phyloP scores from a whole-genome alignment of 2,329 filamentous ascomycete species.

The Exophiala aquamarina region DNA sequence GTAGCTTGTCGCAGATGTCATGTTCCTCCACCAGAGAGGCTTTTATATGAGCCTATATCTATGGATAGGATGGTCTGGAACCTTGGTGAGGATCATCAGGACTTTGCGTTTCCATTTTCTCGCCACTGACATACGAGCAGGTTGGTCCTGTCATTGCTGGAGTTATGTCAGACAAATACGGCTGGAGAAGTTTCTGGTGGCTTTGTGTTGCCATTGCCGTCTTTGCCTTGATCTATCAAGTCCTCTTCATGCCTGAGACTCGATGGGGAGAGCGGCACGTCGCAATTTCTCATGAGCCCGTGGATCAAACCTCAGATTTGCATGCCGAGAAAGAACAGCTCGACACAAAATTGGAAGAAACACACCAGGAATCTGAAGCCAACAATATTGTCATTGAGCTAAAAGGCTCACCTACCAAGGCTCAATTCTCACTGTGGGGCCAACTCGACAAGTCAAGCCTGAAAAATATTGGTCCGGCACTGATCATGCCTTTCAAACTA shows the following conservation, averaged over 20 bases:
- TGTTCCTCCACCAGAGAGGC: slow-evolving; percentile 46
- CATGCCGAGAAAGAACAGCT: background rate
- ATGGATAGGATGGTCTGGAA: slow-evolving; percentile 26
- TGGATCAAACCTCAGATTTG: background rate
- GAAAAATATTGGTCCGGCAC: slow-evolving; percentile 2
- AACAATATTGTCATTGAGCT: slow-evolving; percentile 9
- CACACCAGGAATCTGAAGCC: background rate
- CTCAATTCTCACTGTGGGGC: slow-evolving; percentile 29
- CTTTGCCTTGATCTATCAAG: slow-evolving; percentile 40
- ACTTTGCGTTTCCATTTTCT: too few relatives aligned
- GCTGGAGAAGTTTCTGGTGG: slow-evolving; percentile 51
- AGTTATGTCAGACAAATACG: slow-evolving; percentile 40
- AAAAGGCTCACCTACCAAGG: slow-evolving; percentile 33
- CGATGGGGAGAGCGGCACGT: slow-evolving; percentile 30
- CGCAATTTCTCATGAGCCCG: slow-evolving; percentile 1
- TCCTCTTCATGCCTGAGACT: slow-evolving; percentile 45
- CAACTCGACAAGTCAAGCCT: slow-evolving; percentile 6
- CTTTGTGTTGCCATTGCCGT: slow-evolving; percentile 41
- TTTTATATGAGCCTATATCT: slow-evolving; percentile 42
- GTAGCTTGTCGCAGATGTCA: slow-evolving; percentile 46
- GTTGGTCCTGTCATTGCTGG: slow-evolving; percentile 46
- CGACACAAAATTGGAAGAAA: slow-evolving; percentile 6
- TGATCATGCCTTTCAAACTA: slow-evolving; percentile 38
- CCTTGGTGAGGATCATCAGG: slow-evolving; percentile 23
- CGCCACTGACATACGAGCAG: slow-evolving; percentile 43